phyloP scores from a whole-genome alignment of 2,329 filamentous ascomycete genomes.

The Calonectria hongkongensis region DNA sequence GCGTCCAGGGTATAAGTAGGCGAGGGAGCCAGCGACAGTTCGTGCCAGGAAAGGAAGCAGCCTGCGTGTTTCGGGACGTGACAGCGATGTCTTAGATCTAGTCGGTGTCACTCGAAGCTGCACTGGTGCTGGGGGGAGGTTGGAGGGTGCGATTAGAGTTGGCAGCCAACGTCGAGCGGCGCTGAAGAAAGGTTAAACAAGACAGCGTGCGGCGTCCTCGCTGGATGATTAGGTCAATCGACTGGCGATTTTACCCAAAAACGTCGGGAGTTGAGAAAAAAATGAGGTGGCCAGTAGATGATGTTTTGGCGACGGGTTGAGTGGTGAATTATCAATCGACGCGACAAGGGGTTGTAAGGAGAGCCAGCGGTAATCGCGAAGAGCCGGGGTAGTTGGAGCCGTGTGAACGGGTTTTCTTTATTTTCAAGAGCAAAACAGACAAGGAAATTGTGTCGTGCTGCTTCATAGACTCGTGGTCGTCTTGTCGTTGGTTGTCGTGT shows the following conservation, averaged over 20 bases:
- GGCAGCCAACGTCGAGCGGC: slow-evolving; percentile 32
- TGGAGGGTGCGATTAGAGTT: slow-evolving; percentile 37
- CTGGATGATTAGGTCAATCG: slow-evolving; percentile 9
- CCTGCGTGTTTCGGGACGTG: slow-evolving; percentile 50
- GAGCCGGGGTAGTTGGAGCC: slow-evolving; percentile 37
- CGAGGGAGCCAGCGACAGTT: slow-evolving; percentile 33
- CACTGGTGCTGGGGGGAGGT: slow-evolving; percentile 24
- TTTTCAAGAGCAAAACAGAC: slow-evolving; percentile 27
- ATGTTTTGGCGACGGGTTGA: slow-evolving; percentile 1
- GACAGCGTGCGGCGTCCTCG: background rate
- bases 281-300: slow-evolving; percentile 4
- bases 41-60: slow-evolving; percentile 44
- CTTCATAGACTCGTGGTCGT: slow-evolving; percentile 28
- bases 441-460: slow-evolving; percentile 38
- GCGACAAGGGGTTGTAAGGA: slow-evolving; percentile 37
- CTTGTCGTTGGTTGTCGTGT: slow-evolving; percentile 19
- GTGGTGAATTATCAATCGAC: slow-evolving; percentile 23
- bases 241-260: slow-evolving; percentile 15
- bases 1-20: slow-evolving; percentile 44
- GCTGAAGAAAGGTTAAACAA: slow-evolving; percentile 10
- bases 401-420: slow-evolving; percentile 18
- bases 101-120: slow-evolving; percentile 39
- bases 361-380: slow-evolving; percentile 32
- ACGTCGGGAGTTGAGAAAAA: slow-evolving; percentile 1
- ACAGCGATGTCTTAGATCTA: slow-evolving; percentile 52